Evolutionary conservation across 768 basidiomycete species (phyloP).

Genomic region (Hypholoma sublateritium): DNA sequence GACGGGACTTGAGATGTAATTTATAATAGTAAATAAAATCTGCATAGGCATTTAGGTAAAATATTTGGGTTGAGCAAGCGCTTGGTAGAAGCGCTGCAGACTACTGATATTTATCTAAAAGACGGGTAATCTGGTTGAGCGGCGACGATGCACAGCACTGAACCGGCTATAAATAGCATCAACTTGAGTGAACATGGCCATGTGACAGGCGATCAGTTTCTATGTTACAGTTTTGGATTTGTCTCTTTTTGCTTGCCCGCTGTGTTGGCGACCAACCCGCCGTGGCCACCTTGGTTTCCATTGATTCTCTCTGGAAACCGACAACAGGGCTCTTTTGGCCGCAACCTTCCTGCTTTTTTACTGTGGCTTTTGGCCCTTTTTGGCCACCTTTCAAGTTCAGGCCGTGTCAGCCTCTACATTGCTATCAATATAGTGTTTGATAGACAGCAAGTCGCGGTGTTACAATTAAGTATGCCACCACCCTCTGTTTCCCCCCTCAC

Average conservation of each 20-base stretch:
- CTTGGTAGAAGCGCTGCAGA: too few relatives aligned
- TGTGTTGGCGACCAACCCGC: neutral
- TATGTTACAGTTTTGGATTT: neutral
- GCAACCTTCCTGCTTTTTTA: neutral
- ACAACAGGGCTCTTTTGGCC: neutral
- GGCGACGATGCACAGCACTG: too few relatives aligned
- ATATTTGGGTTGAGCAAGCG: too few relatives aligned
- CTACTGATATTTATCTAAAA: too few relatives aligned
- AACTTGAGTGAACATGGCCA: too few relatives aligned
- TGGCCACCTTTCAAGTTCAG: neutral
- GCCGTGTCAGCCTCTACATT: conserved; percentile 6
- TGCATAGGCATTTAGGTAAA: too few relatives aligned
- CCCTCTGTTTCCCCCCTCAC: neutral
- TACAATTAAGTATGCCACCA: conserved; percentile 4
- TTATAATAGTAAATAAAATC: conserved; percentile 1
- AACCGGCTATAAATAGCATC: too few relatives aligned
- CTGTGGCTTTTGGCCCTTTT: neutral
- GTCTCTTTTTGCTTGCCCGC: neutral
- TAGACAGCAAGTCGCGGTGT: neutral
- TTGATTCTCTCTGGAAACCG: neutral
- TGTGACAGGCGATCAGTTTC: neutral
- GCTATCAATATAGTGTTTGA: conserved; percentile 2
- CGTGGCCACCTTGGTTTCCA: neutral
- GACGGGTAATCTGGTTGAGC: too few relatives aligned
- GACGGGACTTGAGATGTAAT: conserved; percentile 1